Conservation (phyloP, 257 asterid genomes). For the Ocimum tenuiflorum region DNA sequence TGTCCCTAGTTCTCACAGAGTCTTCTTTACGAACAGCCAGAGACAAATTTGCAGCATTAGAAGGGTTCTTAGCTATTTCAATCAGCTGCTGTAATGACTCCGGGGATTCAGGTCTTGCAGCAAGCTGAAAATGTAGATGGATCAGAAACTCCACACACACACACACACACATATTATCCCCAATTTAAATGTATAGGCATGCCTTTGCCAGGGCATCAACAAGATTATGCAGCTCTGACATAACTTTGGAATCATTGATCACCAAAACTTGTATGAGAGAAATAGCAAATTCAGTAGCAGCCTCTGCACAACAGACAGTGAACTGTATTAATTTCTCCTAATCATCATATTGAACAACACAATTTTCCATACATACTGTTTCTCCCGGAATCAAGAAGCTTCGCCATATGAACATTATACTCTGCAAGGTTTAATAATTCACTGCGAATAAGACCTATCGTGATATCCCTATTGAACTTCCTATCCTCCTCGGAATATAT, state of each 20-base stretch:
- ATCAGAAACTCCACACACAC: constrained; percentile 18
- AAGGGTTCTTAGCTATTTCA: constrained; percentile 89
- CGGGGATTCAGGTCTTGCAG: constrained; percentile 96
- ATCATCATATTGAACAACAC: constrained; percentile 15
- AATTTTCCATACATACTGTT: constrained; percentile 52
- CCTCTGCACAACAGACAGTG: constrained; percentile 48
- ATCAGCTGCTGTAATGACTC: constrained; percentile 82
- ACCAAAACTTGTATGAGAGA: constrained; percentile 71
- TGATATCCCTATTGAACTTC: constrained; percentile 81
- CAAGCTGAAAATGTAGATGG: constrained; percentile 49
- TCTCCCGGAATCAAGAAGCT: constrained; percentile 90
- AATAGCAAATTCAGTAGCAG: constrained; percentile 85
- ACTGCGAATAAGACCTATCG: constrained; percentile 70
- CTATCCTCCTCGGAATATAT: constrained; percentile 85
- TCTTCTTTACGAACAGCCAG: constrained; percentile 61
- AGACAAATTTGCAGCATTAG: constrained; percentile 41
- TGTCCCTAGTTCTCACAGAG: constrained; percentile 46
- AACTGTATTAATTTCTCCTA: constrained; percentile 4
- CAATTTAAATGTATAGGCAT: constrained; percentile 18
- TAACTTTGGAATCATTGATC: constrained; percentile 53
- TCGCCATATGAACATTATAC: constrained; percentile 93
- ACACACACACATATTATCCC: not conserved
- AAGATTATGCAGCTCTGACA: constrained; percentile 79
- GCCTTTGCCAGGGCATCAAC: constrained; percentile 93
- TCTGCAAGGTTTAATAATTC: constrained; percentile 85